Evolutionary conservation across 2,329 filamentous ascomycete genomes (phyloP).

Genomic region (Didymosphaeria variabile): DNA sequence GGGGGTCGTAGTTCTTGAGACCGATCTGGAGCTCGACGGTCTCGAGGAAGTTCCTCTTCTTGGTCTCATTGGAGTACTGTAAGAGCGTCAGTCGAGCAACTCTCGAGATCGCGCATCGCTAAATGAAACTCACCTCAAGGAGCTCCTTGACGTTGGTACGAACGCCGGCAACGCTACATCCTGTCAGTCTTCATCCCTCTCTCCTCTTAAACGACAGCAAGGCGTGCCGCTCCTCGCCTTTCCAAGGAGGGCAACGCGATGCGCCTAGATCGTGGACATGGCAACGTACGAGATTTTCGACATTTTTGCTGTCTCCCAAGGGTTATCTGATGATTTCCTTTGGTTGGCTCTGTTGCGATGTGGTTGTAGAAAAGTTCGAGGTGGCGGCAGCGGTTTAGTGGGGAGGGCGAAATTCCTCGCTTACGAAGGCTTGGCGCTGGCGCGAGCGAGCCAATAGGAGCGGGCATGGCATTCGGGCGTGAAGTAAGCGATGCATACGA

Average conservation of each 20-base stretch:
- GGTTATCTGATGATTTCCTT: constrained; percentile 44
- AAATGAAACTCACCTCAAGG: constrained; percentile 64
- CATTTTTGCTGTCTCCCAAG: constrained; percentile 68
- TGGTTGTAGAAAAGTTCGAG: constrained; percentile 34
- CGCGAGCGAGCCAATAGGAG: background rate
- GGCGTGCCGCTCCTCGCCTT: too few relatives aligned
- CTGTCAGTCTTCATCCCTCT: constrained; percentile 3
- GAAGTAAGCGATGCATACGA: background rate
- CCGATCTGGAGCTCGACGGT: constrained; percentile 76
- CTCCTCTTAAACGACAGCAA: background rate
- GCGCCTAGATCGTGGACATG: background rate
- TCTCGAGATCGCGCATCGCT: too few relatives aligned
- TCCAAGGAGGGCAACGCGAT: background rate
- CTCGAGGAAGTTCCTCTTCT: constrained; percentile 98
- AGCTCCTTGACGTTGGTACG: constrained; percentile 92
- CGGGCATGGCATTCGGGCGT: background rate
- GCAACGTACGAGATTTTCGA: constrained; percentile 74
- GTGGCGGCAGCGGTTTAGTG: constrained; percentile 28
- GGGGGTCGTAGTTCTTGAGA: constrained; percentile 71
- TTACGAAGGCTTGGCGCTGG: constrained; percentile 19
- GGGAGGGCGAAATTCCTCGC: constrained; percentile 18
- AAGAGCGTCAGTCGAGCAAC: background rate
- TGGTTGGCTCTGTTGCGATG: constrained; percentile 50
- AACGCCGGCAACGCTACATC: constrained; percentile 76
- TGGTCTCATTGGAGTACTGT: constrained; percentile 65